A percentile compares a stretch with the other conserved stretches of the same genome.
These are phyloP conservation scores for Sarocladium oryzae DNA, from an alignment of 2,329 filamentous ascomycete genomes.

Conservation along the genomic window DNA sequence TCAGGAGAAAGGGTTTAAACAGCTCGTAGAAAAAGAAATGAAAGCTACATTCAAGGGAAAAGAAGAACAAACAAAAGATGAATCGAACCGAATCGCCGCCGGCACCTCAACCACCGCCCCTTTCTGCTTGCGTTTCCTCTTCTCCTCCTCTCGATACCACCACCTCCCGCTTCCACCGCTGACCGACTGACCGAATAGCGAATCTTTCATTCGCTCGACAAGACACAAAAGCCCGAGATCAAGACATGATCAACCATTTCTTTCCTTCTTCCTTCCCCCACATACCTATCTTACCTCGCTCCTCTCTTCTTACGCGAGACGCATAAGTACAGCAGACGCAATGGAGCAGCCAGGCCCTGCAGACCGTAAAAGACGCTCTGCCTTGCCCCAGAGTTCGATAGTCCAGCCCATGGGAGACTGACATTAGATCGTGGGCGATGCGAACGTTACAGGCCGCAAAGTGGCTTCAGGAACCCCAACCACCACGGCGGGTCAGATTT, in stretches of 20 bases:
- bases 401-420: too few species aligned
- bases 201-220: neutral
- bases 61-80: neutral
- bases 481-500: neutral
- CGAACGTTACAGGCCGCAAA: too few species aligned
- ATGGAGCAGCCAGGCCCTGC: neutral
- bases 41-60: neutral
- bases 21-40: neutral
- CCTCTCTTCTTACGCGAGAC: conserved; percentile 1
- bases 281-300: neutral
- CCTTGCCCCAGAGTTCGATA: too few species aligned
- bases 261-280: neutral
- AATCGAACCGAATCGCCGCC: neutral
- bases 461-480: too few species aligned
- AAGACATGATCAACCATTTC: neutral
- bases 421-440: too few species aligned
- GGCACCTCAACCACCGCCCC: neutral
- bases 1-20: too few species aligned
- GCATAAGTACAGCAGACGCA: conserved; percentile 1
- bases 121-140: neutral
- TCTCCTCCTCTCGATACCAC: neutral
- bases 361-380: neutral
- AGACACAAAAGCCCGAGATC: neutral
- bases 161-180: too few species aligned
- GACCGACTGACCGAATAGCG: too few species aligned